Conservation (phyloP, 2,329 filamentous ascomycete genomes). For the Diaporthe citri region DNA sequence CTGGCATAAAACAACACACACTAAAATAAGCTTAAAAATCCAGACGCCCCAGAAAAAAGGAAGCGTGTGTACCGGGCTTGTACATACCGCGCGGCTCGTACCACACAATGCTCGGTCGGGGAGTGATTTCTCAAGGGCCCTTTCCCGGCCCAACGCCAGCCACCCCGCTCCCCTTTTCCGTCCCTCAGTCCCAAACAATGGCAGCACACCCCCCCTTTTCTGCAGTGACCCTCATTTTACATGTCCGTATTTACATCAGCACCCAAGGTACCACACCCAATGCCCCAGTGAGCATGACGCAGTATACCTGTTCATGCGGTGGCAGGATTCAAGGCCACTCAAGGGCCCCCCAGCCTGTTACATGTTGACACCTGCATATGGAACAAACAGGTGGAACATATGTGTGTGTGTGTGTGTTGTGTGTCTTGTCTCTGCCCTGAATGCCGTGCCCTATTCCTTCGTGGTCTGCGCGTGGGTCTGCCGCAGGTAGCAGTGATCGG, state of each 20-base stretch:
- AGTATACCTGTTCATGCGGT: slow-evolving; percentile 1
- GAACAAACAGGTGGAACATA: not conserved
- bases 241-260: not conserved
- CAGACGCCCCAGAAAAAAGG: not conserved
- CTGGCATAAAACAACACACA: not conserved
- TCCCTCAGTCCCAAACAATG: not conserved
- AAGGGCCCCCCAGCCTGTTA: not conserved
- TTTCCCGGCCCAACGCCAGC: not conserved
- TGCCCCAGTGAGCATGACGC: not conserved
- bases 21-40: slow-evolving; percentile 34
- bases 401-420: not conserved
- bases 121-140: not conserved
- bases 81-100: not conserved
- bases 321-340: not conserved
- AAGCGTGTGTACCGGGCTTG: not conserved
- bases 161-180: not conserved
- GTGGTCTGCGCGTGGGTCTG: not conserved
- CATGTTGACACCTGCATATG: not conserved
- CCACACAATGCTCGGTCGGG: not conserved
- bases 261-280: not conserved
- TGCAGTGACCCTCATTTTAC: not conserved
- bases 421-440: not conserved
- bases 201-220: slow-evolving; percentile 8
- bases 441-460: not conserved
- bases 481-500: slow-evolving; percentile 1